Conservation (phyloP, 2,329 filamentous ascomycete species). For the Zopfia rhizophila region DNA sequence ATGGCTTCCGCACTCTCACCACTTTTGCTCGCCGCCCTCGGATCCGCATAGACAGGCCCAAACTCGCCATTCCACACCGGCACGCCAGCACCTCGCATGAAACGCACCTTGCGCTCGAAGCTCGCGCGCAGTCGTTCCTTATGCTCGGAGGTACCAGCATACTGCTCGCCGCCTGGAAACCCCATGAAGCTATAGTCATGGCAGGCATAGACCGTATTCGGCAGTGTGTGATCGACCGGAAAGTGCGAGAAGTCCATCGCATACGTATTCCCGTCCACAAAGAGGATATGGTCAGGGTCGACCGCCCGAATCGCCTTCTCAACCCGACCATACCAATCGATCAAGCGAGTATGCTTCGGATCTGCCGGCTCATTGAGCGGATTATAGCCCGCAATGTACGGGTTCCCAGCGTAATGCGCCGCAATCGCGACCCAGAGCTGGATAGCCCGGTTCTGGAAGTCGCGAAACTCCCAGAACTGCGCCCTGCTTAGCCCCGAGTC, state of each 20-base stretch:
- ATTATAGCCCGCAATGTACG: slow-evolving; percentile 25
- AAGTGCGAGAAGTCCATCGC: slow-evolving; percentile 62
- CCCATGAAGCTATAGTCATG: slow-evolving; percentile 59
- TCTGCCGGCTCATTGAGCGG: slow-evolving; percentile 28
- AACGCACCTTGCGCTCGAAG: slow-evolving; percentile 28
- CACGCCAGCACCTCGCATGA: slow-evolving; percentile 21
- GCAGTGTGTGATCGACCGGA: slow-evolving; percentile 49
- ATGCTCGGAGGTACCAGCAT: slow-evolving; percentile 55
- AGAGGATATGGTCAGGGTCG: slow-evolving; percentile 58
- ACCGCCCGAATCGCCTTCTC: slow-evolving; percentile 25
- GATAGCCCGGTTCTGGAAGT: slow-evolving; percentile 24
- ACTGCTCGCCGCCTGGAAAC: slow-evolving; percentile 54
- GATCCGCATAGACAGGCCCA: slow-evolving; percentile 25
- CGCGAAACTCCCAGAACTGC: slow-evolving; percentile 25
- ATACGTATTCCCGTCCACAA: slow-evolving; percentile 65
- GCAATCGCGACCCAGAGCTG: slow-evolving; percentile 24
- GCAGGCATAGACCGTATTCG: slow-evolving; percentile 59
- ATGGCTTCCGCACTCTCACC: slow-evolving; percentile 13
- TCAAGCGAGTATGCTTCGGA: slow-evolving; percentile 20
- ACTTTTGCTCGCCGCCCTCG: no score
- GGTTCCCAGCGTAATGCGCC: slow-evolving; percentile 16
- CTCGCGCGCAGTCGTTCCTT: slow-evolving; percentile 45
- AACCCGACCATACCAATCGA: slow-evolving; percentile 23
- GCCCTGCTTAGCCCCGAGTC: slow-evolving; percentile 24
- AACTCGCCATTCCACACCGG: slow-evolving; percentile 30